phyloP scores from a whole-genome alignment of 1,139 yeast genomes.

The Sugiyamaella paludigena region DNA sequence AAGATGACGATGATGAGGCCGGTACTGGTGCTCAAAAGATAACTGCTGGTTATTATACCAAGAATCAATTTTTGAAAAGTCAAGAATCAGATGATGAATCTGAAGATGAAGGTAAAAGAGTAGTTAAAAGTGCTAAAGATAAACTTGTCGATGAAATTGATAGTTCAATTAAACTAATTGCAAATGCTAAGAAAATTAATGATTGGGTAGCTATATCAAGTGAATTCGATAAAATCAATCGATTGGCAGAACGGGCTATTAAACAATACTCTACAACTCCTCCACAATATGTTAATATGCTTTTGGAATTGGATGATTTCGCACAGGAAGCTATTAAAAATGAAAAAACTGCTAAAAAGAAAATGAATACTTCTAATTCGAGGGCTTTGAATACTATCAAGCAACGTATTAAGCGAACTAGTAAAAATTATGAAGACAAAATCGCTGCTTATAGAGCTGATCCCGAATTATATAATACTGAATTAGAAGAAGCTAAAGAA shows the following conservation, averaged over 20 bases:
- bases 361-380: conserved; percentile 77
- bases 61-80: conserved; percentile 47
- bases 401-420: conserved; percentile 83
- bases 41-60: conserved; percentile 54
- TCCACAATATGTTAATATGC: conserved; percentile 61
- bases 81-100: conserved; percentile 51
- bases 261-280: conserved; percentile 77
- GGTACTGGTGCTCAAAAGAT: conserved; percentile 41
- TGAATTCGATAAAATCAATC: conserved; percentile 77
- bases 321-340: conserved; percentile 56
- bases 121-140: conserved; percentile 91
- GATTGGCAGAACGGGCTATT: conserved; percentile 61
- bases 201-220: conserved; percentile 75
- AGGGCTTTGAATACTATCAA: conserved; percentile 84
- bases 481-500: conserved; percentile 34
- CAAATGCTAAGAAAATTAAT: conserved; percentile 63
- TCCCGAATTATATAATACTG: conserved; percentile 71
- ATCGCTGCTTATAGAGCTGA: conserved; percentile 60
- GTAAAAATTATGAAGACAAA: conserved; percentile 61
- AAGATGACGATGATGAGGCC: conserved; percentile 44
- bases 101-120: conserved; percentile 63
- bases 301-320: conserved; percentile 72
- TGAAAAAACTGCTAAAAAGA: conserved; percentile 60
- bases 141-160: conserved; percentile 87
- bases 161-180: conserved; percentile 63